Evolutionary conservation across 2,329 filamentous ascomycete species (phyloP).

Genomic region (Aspergillus sp.): DNA sequence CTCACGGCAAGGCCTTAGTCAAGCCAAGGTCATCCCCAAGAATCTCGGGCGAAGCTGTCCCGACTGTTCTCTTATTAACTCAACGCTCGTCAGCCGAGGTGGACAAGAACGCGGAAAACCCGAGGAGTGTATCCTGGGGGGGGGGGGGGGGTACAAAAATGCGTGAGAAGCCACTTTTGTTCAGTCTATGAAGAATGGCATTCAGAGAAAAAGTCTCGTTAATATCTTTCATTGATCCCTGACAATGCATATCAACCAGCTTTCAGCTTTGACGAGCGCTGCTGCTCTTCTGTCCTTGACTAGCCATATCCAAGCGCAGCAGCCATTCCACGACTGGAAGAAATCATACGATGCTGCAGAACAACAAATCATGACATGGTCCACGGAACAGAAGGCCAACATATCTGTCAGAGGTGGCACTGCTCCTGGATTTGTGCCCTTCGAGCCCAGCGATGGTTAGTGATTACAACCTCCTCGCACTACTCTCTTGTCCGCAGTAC

Average conservation of each 20-base stretch:
- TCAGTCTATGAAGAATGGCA: background rate
- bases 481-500: background rate
- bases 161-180: background rate
- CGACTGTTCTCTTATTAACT: background rate
- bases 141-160: background rate
- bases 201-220: background rate
- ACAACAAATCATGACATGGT: background rate
- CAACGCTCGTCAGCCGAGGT: background rate
- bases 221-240: background rate
- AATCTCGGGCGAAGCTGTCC: background rate
- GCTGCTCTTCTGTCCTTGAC: background rate
- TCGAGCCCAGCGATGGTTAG: background rate
- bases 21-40: background rate
- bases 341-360: background rate
- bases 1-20: background rate
- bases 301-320: background rate
- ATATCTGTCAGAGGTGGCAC: background rate
- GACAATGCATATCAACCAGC: background rate
- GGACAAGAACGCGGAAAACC: background rate
- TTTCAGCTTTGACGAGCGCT: background rate
- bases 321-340: background rate
- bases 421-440: background rate
- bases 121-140: background rate
- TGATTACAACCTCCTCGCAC: background rate
- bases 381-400: background rate